Base-by-base conservation (phyloP, 352 stramenopile genomes). In the Phytophthora meadii region DNA sequence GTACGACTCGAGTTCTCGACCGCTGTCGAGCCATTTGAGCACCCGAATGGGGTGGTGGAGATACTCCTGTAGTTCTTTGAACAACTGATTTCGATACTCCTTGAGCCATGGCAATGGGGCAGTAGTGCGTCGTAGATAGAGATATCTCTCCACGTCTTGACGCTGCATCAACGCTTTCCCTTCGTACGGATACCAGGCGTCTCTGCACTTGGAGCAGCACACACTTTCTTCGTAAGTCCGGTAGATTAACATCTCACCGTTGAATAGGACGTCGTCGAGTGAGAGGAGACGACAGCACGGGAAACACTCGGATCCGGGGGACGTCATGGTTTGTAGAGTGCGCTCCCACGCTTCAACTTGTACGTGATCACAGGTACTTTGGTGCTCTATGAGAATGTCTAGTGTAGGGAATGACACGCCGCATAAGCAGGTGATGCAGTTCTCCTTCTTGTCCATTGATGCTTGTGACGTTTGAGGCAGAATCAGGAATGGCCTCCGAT, bases 131-230 rank as follows among this genome's bases (percentile, higher is more conserved):
- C 56, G 37, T 12, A 71, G 22, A 19, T 46, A 44, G 55, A 71
- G 42, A 54, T 71, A 71, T 62, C 19, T 62, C 36, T 67, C 41
- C 10, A 71, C 63, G 19, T 71, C 63, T 61, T 62, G 41, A 14
- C 25, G 42, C 34, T 45, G 49, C 63, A 71, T 57, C 41, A 67
- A 51, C 27, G 63, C 48, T 14, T 56, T 36, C 11, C 63, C 63
- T 57, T 71, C 63, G 56, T 71, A 71, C 19, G 63, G 63, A 28
- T 19, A 71, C 49, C 56, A 71, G 17, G 63, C 44, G n/a, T 71
- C 56, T 32, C 63, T 45, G 51, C 63, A 71, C 5, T 22, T 57
- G 0, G 56, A 71, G 50, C 63, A 71, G 49, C 56, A 67, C 12
- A 52, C 27, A 27, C 55, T 67, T 15, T 67, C 63, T 12, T 71